Conservation (phyloP, 2,329 filamentous ascomycete genomes). For the Septoria petroselini region DNA sequence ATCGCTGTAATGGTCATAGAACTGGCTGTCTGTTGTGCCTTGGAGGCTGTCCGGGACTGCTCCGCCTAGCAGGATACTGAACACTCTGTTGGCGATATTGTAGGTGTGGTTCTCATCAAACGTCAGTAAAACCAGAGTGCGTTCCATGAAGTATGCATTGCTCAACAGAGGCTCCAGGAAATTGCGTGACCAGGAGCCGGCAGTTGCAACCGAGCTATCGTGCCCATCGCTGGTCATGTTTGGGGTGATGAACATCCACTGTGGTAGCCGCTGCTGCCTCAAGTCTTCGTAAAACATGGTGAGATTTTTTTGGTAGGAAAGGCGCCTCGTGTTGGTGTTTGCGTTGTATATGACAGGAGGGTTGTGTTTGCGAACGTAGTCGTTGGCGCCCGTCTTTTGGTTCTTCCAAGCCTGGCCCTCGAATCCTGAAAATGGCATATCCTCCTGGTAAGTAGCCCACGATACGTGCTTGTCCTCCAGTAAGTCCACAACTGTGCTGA, state of each 20-base stretch:
- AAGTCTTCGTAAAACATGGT: slow-evolving; percentile 67
- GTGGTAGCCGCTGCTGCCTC: slow-evolving; percentile 60
- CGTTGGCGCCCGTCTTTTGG: slow-evolving; percentile 62
- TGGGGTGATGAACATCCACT: slow-evolving; percentile 68
- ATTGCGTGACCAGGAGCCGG: slow-evolving; percentile 63
- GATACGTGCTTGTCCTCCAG: slow-evolving; percentile 44
- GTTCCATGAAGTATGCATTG: slow-evolving; percentile 68
- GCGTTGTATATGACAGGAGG: slow-evolving; percentile 62
- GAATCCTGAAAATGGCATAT: slow-evolving; percentile 72
- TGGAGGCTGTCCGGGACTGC: slow-evolving; percentile 63
- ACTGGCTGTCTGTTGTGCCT: slow-evolving; percentile 66
- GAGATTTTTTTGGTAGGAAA: slow-evolving; percentile 71
- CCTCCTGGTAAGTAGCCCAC: slow-evolving; percentile 69
- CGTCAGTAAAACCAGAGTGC: slow-evolving; percentile 70
- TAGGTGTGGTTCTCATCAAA: slow-evolving; percentile 75
- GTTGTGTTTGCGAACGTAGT: slow-evolving; percentile 76
- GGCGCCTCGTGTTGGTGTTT: slow-evolving; percentile 56
- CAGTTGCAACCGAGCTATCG: slow-evolving; percentile 66
- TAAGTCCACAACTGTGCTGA: slow-evolving; percentile 43
- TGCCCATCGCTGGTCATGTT: slow-evolving; percentile 77
- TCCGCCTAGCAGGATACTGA: slow-evolving; percentile 70
- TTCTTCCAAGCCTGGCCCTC: slow-evolving; percentile 63
- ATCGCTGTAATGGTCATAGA: slow-evolving; percentile 50
- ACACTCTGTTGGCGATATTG: slow-evolving; percentile 63
- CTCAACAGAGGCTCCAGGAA: slow-evolving; percentile 69